Base-by-base conservation (phyloP, 177 flowering plant genomes). In the Tripterygium wilfordii region DNA sequence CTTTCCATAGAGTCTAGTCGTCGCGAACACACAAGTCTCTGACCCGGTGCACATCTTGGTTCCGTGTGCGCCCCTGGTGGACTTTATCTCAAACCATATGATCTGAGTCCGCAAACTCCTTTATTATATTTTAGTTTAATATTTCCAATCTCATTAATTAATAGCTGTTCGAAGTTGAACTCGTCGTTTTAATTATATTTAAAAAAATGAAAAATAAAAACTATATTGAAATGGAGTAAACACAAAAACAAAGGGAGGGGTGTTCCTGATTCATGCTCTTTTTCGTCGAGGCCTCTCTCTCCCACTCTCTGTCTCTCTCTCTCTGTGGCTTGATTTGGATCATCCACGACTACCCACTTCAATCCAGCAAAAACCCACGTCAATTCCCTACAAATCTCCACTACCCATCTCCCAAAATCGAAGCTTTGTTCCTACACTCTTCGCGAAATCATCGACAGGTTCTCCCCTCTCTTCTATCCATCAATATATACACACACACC, bases 291-390 rank as follows among this genome's bases (percentile, higher is more conserved):
- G 21, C 35, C 37, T 44, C 36, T 24, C 9, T n/a, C 32, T 43
- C 15, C 17, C 15, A 5, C 23, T 36, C 42, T 26, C 29, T 25
- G 8, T 17, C 53, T 49, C 42, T 30, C 28, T 29, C 47, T 46
- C 51, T 41, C 43, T 68, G 58, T 53, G 33, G 41, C 38, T 65
- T 59, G 67, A 61, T 64, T 61, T 61, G 54, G 68, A 65, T 72
- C 77, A 54, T 40, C 48, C 33, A 29, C 33, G 10, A 4, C 37
- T 2, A 7, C 36, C 36, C 10, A 33, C 10, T 4, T 28, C 30
- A 53, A 38, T 48, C 40, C 36, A 8, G 30, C 45, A 15, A 35
- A 28, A 60, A 58, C 70, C 65, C 72, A 71, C 71, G 71, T 69
- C 65, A 25, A 41, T 41, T 57, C 50, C 33, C 29, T 48, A 18